Percentiles rank a stretch among this genome's conserved stretches.
Evolutionary conservation across 257 asterid species (phyloP).

Genomic region (Gynochthodes officinalis): DNA sequence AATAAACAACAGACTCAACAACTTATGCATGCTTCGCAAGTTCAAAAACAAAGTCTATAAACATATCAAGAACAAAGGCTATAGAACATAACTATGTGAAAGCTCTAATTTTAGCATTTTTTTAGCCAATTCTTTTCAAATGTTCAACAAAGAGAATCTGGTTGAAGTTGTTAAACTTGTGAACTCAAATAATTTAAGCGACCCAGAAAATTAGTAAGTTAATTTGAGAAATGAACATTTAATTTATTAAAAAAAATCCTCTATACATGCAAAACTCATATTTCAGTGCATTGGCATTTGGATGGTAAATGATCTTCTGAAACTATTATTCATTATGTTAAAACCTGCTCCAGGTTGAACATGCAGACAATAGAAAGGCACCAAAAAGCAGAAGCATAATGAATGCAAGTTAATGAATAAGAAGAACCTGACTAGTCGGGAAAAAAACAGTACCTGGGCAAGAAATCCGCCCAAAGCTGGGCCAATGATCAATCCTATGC

Average conservation of each 20-base stretch:
- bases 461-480: constrained; percentile 94
- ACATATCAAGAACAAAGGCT: no score
- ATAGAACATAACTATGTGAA: not conserved
- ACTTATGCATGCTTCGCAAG: not conserved
- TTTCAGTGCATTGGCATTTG: not conserved
- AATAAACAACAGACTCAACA: not conserved
- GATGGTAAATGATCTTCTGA: no score
- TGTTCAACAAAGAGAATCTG: not conserved
- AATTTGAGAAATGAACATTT: no score
- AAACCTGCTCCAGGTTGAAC: not conserved
- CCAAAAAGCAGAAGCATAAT: not conserved
- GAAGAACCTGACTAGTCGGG: not conserved
- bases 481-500: constrained; percentile 81
- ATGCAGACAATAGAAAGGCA: not conserved
- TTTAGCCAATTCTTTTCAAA: not conserved
- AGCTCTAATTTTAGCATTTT: not conserved
- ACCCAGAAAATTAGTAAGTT: not conserved
- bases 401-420: not conserved
- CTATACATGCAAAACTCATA: not conserved
- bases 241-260: no score
- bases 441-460: constrained; percentile 56
- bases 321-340: not conserved
- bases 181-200: not conserved
- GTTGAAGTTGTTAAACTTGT: not conserved
- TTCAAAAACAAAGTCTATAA: no score